Evolutionary conservation across 495 filamentous ascomycete genomes (phyloP).

Genomic region (Penicillium tannophilum): DNA sequence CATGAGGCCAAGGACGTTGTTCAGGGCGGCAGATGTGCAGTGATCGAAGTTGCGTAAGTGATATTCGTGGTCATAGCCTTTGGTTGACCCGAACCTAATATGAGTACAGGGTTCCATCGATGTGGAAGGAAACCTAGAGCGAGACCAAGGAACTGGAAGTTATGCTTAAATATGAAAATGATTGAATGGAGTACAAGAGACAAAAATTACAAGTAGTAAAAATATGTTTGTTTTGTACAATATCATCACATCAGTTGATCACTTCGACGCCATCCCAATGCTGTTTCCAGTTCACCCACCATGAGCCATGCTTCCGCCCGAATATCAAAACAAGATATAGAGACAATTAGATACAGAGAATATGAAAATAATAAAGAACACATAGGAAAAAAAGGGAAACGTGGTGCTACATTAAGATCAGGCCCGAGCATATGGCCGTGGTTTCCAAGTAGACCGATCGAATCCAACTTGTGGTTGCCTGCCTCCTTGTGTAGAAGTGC

Average conservation of each 20-base stretch:
- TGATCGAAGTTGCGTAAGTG: conserved; percentile 28
- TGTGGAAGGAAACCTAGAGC: neutral
- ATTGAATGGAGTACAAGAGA: neutral
- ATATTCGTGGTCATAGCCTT: neutral
- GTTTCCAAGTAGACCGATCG: conserved; percentile 39
- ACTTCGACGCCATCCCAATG: conserved; percentile 34
- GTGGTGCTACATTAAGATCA: conserved; percentile 14
- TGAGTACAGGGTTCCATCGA: neutral
- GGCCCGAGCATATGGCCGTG: conserved; percentile 38
- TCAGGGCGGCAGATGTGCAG: conserved; percentile 20
- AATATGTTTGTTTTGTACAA: conserved; percentile 14
- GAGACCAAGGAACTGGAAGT: too few relatives aligned
- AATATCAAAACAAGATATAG: conserved; percentile 20
- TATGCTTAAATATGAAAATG: too few relatives aligned
- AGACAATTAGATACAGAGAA: conserved; percentile 6
- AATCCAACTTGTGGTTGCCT: conserved; percentile 34
- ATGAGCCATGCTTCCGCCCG: conserved; percentile 19
- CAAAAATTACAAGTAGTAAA: neutral
- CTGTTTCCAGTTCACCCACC: conserved; percentile 19
- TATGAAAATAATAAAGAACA: conserved; percentile 13
- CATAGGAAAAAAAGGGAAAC: conserved; percentile 2
- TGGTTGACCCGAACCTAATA: neutral
- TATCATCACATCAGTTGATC: conserved; percentile 16
- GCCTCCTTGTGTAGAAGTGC: conserved; percentile 21
- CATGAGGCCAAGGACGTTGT: conserved; percentile 18